A percentile compares a stretch with the other conserved stretches of the same genome.
Evolutionary conservation across 306 rosid genomes (phyloP).

Genomic region (Argentina anserina): DNA sequence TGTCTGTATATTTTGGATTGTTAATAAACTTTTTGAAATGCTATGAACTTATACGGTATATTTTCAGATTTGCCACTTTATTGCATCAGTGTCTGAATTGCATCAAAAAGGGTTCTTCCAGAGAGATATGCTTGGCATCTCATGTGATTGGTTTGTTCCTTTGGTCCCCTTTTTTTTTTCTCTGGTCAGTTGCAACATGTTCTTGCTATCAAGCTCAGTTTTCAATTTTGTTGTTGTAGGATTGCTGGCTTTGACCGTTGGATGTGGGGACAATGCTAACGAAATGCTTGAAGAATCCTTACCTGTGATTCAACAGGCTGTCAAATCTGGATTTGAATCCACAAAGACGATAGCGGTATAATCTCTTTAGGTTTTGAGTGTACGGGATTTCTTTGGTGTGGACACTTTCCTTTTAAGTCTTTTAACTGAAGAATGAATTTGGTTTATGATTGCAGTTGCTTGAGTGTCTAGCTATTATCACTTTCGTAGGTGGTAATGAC

Average conservation of each 20-base stretch:
- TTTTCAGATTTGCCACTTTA: slow-evolving; percentile 76
- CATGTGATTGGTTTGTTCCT: slow-evolving; percentile 64
- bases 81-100: slow-evolving; percentile 80
- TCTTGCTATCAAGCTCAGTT: neutral
- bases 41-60: neutral
- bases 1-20: neutral
- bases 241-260: slow-evolving; percentile 76
- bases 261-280: slow-evolving; percentile 63
- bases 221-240: slow-evolving; percentile 41
- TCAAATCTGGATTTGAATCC: slow-evolving; percentile 49
- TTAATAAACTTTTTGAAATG: neutral
- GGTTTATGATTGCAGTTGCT: slow-evolving; percentile 53
- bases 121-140: slow-evolving; percentile 77
- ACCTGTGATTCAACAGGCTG: slow-evolving; percentile 56
- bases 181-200: slow-evolving; percentile 4
- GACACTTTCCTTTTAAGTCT: slow-evolving; percentile 8
- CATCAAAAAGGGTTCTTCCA: slow-evolving; percentile 67
- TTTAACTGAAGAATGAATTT: slow-evolving; percentile 11
- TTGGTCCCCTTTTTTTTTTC: slow-evolving; percentile 14
- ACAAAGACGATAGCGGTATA: slow-evolving; percentile 52
- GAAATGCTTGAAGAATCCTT: slow-evolving; percentile 68
- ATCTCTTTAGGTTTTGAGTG: slow-evolving; percentile 6
- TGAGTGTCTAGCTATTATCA: slow-evolving; percentile 81
- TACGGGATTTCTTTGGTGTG: neutral
- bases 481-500: slow-evolving; percentile 80